Evolutionary conservation across 495 filamentous ascomycete species (phyloP).

Genomic region (Bacidia rubella): DNA sequence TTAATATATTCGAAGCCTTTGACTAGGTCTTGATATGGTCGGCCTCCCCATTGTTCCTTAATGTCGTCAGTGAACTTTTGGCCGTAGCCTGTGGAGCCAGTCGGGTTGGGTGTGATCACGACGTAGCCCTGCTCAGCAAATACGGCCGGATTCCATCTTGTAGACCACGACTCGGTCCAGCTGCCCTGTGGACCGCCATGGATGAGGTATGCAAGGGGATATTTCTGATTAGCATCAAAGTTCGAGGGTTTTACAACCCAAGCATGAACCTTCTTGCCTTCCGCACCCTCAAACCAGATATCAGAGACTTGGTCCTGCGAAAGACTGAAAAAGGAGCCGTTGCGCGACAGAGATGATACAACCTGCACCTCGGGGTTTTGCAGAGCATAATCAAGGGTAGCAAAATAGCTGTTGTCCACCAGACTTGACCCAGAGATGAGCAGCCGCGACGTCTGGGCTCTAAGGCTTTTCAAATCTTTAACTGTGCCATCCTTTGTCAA

Average conservation of each 20-base stretch:
- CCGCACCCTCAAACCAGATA: slow-evolving; percentile 55
- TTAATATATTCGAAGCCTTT: slow-evolving; percentile 67
- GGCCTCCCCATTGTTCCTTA: slow-evolving; percentile 61
- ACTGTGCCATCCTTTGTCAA: slow-evolving; percentile 51
- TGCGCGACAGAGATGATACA: slow-evolving; percentile 49
- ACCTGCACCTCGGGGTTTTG: slow-evolving; percentile 25
- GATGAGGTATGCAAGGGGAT: slow-evolving; percentile 71
- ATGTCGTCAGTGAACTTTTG: slow-evolving; percentile 70
- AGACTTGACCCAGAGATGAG: slow-evolving; percentile 53
- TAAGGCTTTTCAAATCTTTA: slow-evolving; percentile 39
- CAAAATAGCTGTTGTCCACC: slow-evolving; percentile 56
- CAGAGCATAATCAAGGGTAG: slow-evolving; percentile 39
- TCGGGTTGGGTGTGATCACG: slow-evolving; percentile 77
- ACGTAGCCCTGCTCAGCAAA: slow-evolving; percentile 85
- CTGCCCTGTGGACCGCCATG: slow-evolving; percentile 83
- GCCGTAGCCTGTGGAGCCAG: slow-evolving; percentile 75
- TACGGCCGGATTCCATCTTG: slow-evolving; percentile 80
- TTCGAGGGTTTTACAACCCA: slow-evolving; percentile 68
- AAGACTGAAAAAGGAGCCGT: slow-evolving; percentile 59
- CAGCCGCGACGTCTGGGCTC: slow-evolving; percentile 34
- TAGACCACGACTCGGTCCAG: slow-evolving; percentile 75
- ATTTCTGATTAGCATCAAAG: slow-evolving; percentile 59
- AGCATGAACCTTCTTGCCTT: slow-evolving; percentile 57
- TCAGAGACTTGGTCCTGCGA: slow-evolving; percentile 47
- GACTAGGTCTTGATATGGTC: slow-evolving; percentile 69